phyloP scores from a whole-genome alignment of 202 grass and related monocot species.

The Hordeum pubiflorum region DNA sequence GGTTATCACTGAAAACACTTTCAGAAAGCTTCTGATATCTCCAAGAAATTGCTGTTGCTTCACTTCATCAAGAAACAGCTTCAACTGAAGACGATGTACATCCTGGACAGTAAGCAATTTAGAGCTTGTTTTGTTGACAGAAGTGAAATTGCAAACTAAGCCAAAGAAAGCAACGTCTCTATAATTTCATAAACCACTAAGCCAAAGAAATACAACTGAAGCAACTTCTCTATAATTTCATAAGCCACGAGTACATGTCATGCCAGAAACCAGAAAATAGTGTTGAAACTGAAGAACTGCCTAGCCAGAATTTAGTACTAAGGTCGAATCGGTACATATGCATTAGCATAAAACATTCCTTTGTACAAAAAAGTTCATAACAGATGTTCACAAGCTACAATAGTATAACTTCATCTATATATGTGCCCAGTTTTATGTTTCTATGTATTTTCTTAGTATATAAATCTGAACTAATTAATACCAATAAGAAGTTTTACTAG shows the following conservation, averaged over 20 bases:
- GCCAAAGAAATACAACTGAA: not conserved
- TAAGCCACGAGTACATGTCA: not conserved
- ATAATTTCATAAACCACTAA: not conserved
- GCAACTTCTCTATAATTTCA: not conserved
- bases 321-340: not conserved
- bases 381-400: not conserved
- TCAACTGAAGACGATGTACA: slow-evolving; percentile 86
- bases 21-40: slow-evolving; percentile 64
- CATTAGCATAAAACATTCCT: not conserved
- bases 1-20: slow-evolving; percentile 83
- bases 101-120: slow-evolving; percentile 45
- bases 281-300: not conserved
- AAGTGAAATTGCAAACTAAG: not conserved
- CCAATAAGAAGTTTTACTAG: not conserved
- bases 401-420: not conserved
- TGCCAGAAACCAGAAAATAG: not conserved
- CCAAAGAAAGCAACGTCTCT: not conserved
- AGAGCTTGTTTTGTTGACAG: not conserved
- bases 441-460: not conserved
- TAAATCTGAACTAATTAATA: not conserved
- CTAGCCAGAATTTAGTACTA: not conserved
- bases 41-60: slow-evolving; percentile 85
- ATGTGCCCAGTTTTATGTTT: not conserved
- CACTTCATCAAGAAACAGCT: slow-evolving; percentile 95
- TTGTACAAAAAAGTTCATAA: not conserved